Conservation (phyloP, 2,329 filamentous ascomycete genomes). For the Fusarium brachygibbosum region DNA sequence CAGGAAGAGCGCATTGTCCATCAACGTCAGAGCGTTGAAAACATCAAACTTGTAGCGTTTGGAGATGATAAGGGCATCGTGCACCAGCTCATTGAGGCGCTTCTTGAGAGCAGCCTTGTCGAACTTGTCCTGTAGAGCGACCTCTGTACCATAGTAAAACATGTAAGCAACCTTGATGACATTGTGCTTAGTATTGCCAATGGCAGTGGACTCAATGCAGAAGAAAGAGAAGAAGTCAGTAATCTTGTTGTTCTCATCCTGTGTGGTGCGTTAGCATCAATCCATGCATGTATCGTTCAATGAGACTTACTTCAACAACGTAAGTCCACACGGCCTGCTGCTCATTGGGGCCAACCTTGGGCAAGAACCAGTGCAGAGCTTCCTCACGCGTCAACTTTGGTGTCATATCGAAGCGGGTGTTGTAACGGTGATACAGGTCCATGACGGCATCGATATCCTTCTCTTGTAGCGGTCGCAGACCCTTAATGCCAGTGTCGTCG, state of each 20-base stretch:
- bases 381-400: slow-evolving; percentile 86
- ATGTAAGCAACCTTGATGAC: slow-evolving; percentile 92
- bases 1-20: slow-evolving; percentile 95
- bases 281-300: no score
- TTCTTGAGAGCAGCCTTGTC: slow-evolving; percentile 74
- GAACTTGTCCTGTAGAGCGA: slow-evolving; percentile 72
- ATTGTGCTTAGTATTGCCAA: slow-evolving; percentile 82
- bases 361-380: slow-evolving; percentile 88
- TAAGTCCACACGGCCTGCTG: slow-evolving; percentile 95
- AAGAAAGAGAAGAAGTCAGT: slow-evolving; percentile 99
- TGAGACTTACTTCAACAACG: slow-evolving; percentile 79
- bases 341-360: slow-evolving; percentile 66
- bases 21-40: slow-evolving; percentile 92
- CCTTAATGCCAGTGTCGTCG: slow-evolving; percentile 76
- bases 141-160: slow-evolving; percentile 94
- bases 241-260: slow-evolving; percentile 79
- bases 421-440: slow-evolving; percentile 80
- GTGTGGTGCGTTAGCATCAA: neutral
- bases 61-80: slow-evolving; percentile 88
- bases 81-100: slow-evolving; percentile 84
- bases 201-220: slow-evolving; percentile 91
- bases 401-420: slow-evolving; percentile 84
- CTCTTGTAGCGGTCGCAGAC: slow-evolving; percentile 82
- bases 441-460: slow-evolving; percentile 84
- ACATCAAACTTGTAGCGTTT: slow-evolving; percentile 91